Conservation (phyloP, 2,329 filamentous ascomycete species). For the Tolypocladium nubicola region DNA sequence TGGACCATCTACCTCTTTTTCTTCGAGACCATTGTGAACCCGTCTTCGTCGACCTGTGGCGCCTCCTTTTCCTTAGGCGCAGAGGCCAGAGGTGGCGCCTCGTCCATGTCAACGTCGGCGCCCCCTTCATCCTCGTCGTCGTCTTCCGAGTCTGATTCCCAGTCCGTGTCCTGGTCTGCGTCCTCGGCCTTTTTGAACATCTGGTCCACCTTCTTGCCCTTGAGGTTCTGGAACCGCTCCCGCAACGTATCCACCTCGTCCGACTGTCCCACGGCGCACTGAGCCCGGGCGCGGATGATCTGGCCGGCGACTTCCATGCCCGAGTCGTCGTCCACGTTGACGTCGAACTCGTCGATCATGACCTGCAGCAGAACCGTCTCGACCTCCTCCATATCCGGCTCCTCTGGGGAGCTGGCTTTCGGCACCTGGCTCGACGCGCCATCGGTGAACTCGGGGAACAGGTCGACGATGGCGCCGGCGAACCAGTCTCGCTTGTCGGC, state of each 20-base stretch:
- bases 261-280: slow-evolving; percentile 56
- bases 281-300: slow-evolving; percentile 57
- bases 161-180: slow-evolving; percentile 48
- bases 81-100: slow-evolving; percentile 52
- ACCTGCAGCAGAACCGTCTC: slow-evolving; percentile 80
- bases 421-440: slow-evolving; percentile 14
- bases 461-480: slow-evolving; percentile 73
- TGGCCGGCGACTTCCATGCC: slow-evolving; percentile 61
- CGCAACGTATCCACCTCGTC: slow-evolving; percentile 54
- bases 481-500: slow-evolving; percentile 94
- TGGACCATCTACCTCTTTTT: slow-evolving; percentile 46
- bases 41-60: slow-evolving; percentile 71
- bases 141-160: slow-evolving; percentile 48
- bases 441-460: slow-evolving; percentile 58
- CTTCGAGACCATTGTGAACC: slow-evolving; percentile 64
- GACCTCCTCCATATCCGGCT: slow-evolving; percentile 65
- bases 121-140: slow-evolving; percentile 47
- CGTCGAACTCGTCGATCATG: slow-evolving; percentile 93
- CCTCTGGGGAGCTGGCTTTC: slow-evolving; percentile 22
- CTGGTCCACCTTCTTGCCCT: slow-evolving; percentile 45
- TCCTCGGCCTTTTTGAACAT: slow-evolving; percentile 45
- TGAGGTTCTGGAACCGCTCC: slow-evolving; percentile 49
- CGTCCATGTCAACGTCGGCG: slow-evolving; percentile 56
- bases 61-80: slow-evolving; percentile 51
- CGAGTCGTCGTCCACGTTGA: slow-evolving; percentile 83